Evolutionary conservation across 1,284 basidiomycete genomes (phyloP), one percentile per base, ranked within the genome.

Genomic region (Cutaneotrichosporon spelunceum): DNA sequence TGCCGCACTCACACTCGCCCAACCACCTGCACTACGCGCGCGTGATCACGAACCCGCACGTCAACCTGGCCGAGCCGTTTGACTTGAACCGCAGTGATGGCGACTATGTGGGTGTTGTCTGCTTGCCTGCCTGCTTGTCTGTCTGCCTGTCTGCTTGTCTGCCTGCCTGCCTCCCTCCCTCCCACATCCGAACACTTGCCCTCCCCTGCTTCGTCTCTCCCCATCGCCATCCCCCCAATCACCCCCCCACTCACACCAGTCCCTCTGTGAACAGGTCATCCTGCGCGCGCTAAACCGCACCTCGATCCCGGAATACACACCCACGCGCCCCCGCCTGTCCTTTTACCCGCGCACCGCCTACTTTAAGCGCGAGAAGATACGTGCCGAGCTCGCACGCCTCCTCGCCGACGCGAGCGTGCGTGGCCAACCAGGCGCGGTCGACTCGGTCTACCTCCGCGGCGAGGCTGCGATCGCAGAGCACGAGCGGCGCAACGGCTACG

Each of bases 1-100:
- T 73, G 16, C 72, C 72, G 2, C 72, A 73, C 60, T 53, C 62
- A 1, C 62, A 63, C 53, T 59, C 66, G 8, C 68, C 65, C 10
- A 73, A 73, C 57, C 67, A 71, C 59, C 67, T 69, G 14, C 66
- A 68, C 52, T 71, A 69, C 57, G 61, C 70, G 19, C 63, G 72
- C 29, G 67, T 73, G 26, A 73, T 73, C 62, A 69, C 67, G 16
- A 73, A 73, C 56, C 72, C 72, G 14, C 72, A 73, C 45, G 63
- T 72, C 23, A 72, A 70, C 61, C 58, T 72, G 14, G 29, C 13
- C 13, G 67, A 70, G 50, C 69, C 69, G 9, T 70, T 61, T 63
- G 69, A 73, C 60, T 56, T 73, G 23, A 71, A 72, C 62, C 66
- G 72, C 0, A 21, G 47, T 1, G 72, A 73, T 47, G 67, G 68